Conservation (phyloP, 2,329 filamentous ascomycete genomes). For the Elsinoe perseae region DNA sequence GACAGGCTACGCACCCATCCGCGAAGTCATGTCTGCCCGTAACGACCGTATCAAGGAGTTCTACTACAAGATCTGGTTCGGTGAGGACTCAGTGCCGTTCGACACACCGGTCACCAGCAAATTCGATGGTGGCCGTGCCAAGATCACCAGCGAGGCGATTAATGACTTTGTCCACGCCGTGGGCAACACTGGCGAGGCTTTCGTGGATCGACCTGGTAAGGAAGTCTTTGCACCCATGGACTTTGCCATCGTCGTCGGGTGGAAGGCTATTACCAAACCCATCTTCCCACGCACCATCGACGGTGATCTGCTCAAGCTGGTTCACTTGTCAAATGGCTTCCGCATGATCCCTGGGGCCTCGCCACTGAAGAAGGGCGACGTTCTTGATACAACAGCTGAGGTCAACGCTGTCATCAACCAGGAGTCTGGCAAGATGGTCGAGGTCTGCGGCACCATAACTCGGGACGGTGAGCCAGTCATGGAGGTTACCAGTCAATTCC, state of each 20-base stretch:
- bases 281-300: slow-evolving; percentile 97
- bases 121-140: slow-evolving; percentile 83
- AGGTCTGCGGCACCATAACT: slow-evolving; percentile 94
- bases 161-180: slow-evolving; percentile 99
- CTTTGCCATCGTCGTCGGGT: slow-evolving; percentile 45
- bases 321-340: slow-evolving; percentile 95
- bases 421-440: slow-evolving; percentile 98
- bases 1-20: slow-evolving; percentile 93
- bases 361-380: slow-evolving; percentile 90
- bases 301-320: slow-evolving; percentile 88
- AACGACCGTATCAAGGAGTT: slow-evolving; percentile 99
- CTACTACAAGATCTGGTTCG: slow-evolving; percentile 98
- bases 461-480: slow-evolving; percentile 80
- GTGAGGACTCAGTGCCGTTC: slow-evolving; percentile 72
- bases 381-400: slow-evolving; percentile 84
- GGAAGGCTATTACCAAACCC: slow-evolving; percentile 95
- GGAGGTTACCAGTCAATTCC: slow-evolving; percentile 97
- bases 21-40: slow-evolving; percentile 88
- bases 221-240: slow-evolving; percentile 96
- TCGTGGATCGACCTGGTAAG: slow-evolving; percentile 92
- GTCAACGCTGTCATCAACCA: slow-evolving; percentile 98
- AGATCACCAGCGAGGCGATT: slow-evolving; percentile 84
- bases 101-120: slow-evolving; percentile 75
- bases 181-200: slow-evolving; percentile 94
- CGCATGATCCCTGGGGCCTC: slow-evolving; percentile 95